Conservation (phyloP, 164 flowering plant species). For the Akebia trifoliata region DNA sequence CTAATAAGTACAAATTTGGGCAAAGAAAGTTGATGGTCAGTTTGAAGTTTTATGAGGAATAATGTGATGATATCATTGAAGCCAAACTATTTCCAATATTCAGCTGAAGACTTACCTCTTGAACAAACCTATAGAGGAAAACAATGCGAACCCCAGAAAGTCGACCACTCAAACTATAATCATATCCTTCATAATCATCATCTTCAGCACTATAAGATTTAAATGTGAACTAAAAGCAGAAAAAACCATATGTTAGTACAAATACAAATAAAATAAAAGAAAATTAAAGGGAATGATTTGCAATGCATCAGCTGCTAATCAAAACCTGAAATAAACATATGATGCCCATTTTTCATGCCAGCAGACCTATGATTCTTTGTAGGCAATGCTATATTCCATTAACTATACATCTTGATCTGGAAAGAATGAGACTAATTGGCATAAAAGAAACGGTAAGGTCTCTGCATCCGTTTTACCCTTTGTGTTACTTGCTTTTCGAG, state of each 20-base stretch:
- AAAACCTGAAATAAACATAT: neutral
- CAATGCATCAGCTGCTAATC: conserved; percentile 3
- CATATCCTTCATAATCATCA: conserved; percentile 95
- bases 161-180: conserved; percentile 78
- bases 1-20: neutral
- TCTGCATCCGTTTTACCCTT: neutral
- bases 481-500: too few species aligned
- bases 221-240: conserved; percentile 62
- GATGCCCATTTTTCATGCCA: neutral
- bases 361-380: neutral
- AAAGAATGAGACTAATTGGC: neutral
- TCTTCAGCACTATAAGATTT: conserved; percentile 81
- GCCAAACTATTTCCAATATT: neutral
- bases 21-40: neutral
- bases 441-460: neutral
- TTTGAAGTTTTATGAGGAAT: neutral
- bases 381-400: too few species aligned
- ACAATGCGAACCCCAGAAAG: conserved; percentile 95
- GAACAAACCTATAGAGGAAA: conserved; percentile 89
- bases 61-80: neutral
- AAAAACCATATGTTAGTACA: conserved; percentile 1
- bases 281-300: neutral
- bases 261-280: neutral
- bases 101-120: conserved; percentile 57
- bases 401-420: neutral